Conservation (phyloP, 208 protist genomes). For the Herpetomonas samuelpessoai region DNA sequence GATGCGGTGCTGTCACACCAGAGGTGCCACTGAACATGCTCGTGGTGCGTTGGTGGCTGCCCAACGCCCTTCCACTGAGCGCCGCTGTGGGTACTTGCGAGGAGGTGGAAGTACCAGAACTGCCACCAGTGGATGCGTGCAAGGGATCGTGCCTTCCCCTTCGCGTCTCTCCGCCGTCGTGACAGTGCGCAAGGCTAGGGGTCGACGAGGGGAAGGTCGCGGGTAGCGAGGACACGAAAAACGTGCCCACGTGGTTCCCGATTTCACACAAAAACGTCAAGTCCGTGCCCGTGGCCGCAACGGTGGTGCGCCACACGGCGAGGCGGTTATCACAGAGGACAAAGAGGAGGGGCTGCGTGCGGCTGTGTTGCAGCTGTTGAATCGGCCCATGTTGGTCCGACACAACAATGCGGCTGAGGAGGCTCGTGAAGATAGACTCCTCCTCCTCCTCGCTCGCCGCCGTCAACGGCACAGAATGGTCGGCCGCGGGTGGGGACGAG, state of each 20-base stretch:
- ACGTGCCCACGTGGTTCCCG: slow-evolving; percentile 23
- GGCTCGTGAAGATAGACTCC: slow-evolving; percentile 42
- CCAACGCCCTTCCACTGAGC: neutral
- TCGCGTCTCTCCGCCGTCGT: too few species aligned
- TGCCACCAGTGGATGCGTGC: neutral
- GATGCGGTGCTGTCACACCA: slow-evolving; percentile 9
- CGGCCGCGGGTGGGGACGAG: neutral
- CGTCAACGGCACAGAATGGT: neutral
- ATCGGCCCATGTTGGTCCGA: slow-evolving; percentile 17
- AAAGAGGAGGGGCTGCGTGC: slow-evolving; percentile 60
- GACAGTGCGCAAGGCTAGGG: too few species aligned
- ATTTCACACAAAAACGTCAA: slow-evolving; percentile 24
- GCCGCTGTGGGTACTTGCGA: too few species aligned
- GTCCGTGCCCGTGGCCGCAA: slow-evolving; percentile 3
- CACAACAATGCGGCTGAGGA: slow-evolving; percentile 16
- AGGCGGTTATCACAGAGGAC: slow-evolving; percentile 51
- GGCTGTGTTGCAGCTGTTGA: slow-evolving; percentile 64
- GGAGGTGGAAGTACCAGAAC: too few species aligned
- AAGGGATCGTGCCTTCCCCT: neutral
- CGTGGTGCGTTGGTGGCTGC: neutral
- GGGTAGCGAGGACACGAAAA: slow-evolving; percentile 26
- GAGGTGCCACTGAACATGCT: slow-evolving; percentile 11
- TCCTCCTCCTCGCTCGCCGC: neutral
- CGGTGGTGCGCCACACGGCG: slow-evolving; percentile 20
- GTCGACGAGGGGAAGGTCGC: neutral